These are phyloP conservation scores for Aristolochia fimbriata DNA, from an alignment of 164 flowering plant species.

Conservation along the genomic window DNA sequence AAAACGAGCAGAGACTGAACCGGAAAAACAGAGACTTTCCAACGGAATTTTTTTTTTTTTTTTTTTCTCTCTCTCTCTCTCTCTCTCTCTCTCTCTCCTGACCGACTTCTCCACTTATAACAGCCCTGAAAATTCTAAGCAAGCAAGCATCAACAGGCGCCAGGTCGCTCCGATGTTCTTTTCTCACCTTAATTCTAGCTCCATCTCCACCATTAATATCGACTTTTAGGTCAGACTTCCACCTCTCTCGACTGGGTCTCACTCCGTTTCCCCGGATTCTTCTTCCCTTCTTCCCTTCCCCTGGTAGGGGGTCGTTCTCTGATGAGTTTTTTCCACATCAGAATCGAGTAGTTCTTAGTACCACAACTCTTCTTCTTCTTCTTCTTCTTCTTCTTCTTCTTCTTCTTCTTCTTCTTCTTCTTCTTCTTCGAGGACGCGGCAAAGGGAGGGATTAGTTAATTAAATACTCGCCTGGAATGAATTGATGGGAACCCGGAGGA, in stretches of 20 bases:
- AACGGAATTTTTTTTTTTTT: constrained; percentile 1
- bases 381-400: neutral
- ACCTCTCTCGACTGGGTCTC: neutral
- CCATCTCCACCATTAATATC: neutral
- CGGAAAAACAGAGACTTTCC: constrained; percentile 3
- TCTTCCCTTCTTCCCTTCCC: constrained; percentile 1
- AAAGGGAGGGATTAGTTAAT: too few relatives aligned
- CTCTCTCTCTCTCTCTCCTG: too few relatives aligned
- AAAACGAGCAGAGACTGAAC: neutral
- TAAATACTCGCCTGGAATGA: constrained; percentile 1
- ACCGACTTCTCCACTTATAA: constrained; percentile 3
- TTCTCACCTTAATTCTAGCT: constrained; percentile 4
- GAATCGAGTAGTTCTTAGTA: constrained; percentile 1
- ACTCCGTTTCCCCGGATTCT: neutral
- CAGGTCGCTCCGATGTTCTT: constrained; percentile 6
- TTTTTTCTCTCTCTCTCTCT: too few relatives aligned
- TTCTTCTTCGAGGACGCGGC: constrained; percentile 7
- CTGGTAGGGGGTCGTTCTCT: constrained; percentile 10
- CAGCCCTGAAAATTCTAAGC: constrained; percentile 7
- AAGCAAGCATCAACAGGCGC: constrained; percentile 3
- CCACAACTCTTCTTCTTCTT: too few relatives aligned
- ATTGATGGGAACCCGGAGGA: constrained; percentile 6
- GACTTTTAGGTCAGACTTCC: constrained; percentile 6
- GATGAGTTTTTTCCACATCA: neutral
- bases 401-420: neutral